A percentile compares a stretch with the other conserved stretches of the same genome.
These are phyloP conservation scores for Candida sanyaensis DNA, from an alignment of 1,139 yeast genomes.

Conservation along the genomic window DNA sequence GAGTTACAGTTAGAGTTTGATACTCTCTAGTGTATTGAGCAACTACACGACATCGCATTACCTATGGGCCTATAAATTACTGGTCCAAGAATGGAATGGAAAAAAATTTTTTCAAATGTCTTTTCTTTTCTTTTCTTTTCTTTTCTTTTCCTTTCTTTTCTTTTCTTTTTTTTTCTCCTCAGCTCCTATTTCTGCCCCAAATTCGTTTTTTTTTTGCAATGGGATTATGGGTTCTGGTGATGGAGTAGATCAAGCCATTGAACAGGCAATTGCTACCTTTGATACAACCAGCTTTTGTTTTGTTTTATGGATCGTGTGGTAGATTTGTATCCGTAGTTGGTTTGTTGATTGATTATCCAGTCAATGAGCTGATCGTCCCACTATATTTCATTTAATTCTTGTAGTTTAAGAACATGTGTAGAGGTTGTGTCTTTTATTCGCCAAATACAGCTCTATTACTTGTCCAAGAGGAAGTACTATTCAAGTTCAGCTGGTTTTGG, in stretches of 20 bases:
- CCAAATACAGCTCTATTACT: too few species aligned
- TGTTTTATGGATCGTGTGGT: slow-evolving; percentile 1
- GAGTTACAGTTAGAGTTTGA: too few species aligned
- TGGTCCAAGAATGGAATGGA: too few species aligned
- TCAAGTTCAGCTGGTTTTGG: too few species aligned
- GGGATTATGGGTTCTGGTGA: slow-evolving; percentile 1
- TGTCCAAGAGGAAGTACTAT: too few species aligned
- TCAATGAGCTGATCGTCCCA: slow-evolving; percentile 2
- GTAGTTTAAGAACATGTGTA: neutral
- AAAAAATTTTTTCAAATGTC: too few species aligned
- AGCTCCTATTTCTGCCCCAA: slow-evolving; percentile 1
- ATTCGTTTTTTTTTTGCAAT: neutral
- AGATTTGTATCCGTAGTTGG: slow-evolving; percentile 1
- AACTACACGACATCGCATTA: too few species aligned
- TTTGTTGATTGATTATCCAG: neutral
- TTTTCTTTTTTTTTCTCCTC: neutral
- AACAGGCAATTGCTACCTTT: neutral
- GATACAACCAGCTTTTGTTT: slow-evolving; percentile 1
- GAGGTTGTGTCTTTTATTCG: neutral
- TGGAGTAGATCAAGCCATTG: neutral
- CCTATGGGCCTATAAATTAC: too few species aligned
- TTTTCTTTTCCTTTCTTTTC: too few species aligned
- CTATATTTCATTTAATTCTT: neutral
- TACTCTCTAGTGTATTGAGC: too few species aligned
- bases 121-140: too few species aligned